Base-by-base conservation (phyloP, 2,329 filamentous ascomycete species). In the Zymoseptoria ardabiliae region DNA sequence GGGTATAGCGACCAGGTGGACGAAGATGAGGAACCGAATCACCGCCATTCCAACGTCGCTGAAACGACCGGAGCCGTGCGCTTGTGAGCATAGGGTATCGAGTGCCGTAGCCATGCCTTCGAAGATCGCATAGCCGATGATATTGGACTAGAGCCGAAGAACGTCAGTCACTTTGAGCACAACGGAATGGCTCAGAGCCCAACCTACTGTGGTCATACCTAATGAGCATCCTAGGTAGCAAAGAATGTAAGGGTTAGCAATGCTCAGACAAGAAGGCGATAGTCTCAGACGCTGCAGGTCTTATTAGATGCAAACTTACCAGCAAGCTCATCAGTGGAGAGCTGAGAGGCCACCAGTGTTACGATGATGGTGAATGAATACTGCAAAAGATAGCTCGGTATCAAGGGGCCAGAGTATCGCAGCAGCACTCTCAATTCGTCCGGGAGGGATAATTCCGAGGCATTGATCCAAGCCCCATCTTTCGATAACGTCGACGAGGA, bases 331-430 rank as follows among this genome's bases (percentile, higher is more conserved):
- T 80, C 76, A 2, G 78, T 78, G 20, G 80, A 76, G 8, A 83
- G 74, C 64, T 80, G 80, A 0, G 81, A 81, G 0, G 79, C 80
- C 0, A 80, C 77, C 48, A 81, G 76, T 21, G 80, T 80, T 1
- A 79, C 80, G 57, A 81, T 77, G 35, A 82, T 70, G 56, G 72
- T 79, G 63, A 80, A 81, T 7, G 76, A 80, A 64, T 82, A 83
- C 62, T 83, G 79, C 4, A 83, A 72, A 0, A 83, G 68, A 61
- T 82, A 83, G 0, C 81, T 83, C n/a, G 77, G 71, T 55, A 80
- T 77, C 20, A 83, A 71, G 6, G 81, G 81, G 1, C 77, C 59
- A 0, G 79, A 80, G 65, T 79, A 79, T 60, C 70, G 72, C 45
- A 73, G 63, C 28, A 76, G 61, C 49, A 75, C 61, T 1, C 30